Evolutionary conservation across 495 filamentous ascomycete genomes (phyloP), one percentile per base, ranked within the genome.

Genomic region (Viridothelium virens): DNA sequence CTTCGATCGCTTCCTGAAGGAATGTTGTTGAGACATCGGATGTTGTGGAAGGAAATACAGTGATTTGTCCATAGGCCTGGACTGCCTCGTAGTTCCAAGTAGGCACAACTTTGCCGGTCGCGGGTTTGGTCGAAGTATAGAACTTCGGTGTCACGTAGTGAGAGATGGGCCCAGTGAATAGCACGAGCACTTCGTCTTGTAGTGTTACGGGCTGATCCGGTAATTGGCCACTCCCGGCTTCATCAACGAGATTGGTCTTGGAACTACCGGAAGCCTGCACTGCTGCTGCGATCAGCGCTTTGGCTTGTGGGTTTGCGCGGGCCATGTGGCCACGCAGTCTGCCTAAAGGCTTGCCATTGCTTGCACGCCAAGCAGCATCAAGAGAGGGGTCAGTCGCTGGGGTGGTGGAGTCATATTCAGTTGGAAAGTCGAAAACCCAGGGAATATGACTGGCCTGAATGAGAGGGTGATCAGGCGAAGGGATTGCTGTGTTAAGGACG

Each of bases 1-100:
- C 83, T n/a, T 72, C 62, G 25, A 84, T 72, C 68, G 84, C 81
- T 41, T 68, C 71, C 9, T 68, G 66, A 16, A 86, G 68, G 62
- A 79, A 86, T 0, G 63, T 56, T 1, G 72, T 70, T 36, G 80
- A 78, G 18, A 76, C 72, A 0, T 68, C 64, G 2, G 74, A 63
- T 16, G 73, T 73, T 0, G 75, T 63, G 64, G 84, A 79, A 65
- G 74, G 76, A 67, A 76, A 83, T 25, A 87, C 72, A 0, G 66
- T 79, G 3, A 77, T 76, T 0, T 71, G 77, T 11, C 84, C 84
- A 69, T 86, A 85, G 5, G 77, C 81, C 63, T 86, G 82, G 0
- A 79, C 84, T 11, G 83, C 84, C 1, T 82, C 72, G 67, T 86
- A 87, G 69, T 86, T 83, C 85, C 85, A 87, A 4, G 85, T 87